Base-by-base conservation (phyloP, 441 rosid species). In the Kokia cookei region DNA sequence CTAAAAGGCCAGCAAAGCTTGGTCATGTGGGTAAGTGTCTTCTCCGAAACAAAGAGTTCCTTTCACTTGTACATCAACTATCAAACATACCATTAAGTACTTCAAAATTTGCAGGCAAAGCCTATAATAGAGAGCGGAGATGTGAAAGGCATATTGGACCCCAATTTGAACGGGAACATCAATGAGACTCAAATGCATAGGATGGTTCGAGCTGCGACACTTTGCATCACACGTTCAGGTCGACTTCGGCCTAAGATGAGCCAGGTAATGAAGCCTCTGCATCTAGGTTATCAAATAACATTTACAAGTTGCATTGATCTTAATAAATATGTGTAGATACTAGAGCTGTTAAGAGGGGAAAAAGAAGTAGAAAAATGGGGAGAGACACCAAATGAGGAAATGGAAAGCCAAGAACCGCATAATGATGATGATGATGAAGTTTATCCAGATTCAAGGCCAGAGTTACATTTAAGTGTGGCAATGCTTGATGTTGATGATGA, bases 11-110 rank as follows among this genome's bases (percentile, higher is more conserved):
- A 90, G 45, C 91, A 88, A 71, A 94, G 98, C 81, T 82, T 94
- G 90, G 88, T 92, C 75, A 82, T 88, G 92, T 94, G 98, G 98
- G 98, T 92, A 85, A 82, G 98, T 42, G 14, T 48, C 58, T 72
- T 63, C 1, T 65, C 67, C 32, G 29, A 51, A 27, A 79, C 73
- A 2, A 8, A 5, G 40, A 9, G 64, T 59, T 27, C 37, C n/a
- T 73, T 75, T 47, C 15, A 40, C 0, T n/a, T 5, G 27, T 35
- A 48, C 32, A 29, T 61, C 66, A 11, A 51, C 42, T 19, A 26
- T 61, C 64, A 8, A 60, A 72, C 73, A 81, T 22, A 67, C 29
- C 62, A 5, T 24, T 26, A 74, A 76, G 76, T 60, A 78, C 79
- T 72, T 61, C 73, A 59, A 59, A 59, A 74, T 43, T 76, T 72